These are phyloP conservation scores for Exidia glandulosa DNA, from an alignment of 768 basidiomycete genomes.

Conservation along the genomic window DNA sequence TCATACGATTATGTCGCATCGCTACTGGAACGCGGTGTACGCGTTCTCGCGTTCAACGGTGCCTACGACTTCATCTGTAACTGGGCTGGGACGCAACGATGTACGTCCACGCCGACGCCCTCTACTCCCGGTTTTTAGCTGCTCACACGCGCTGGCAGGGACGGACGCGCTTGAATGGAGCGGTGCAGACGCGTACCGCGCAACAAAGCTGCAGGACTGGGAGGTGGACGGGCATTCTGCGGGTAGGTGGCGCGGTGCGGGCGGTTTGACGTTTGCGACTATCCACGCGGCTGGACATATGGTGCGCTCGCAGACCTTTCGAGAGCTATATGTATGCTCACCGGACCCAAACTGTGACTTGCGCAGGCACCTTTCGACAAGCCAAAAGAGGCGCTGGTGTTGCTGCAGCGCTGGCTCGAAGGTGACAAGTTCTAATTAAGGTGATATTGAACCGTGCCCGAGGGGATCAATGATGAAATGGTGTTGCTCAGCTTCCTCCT, in stretches of 20 bases:
- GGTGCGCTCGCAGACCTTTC: neutral
- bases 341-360: neutral
- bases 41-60: constrained; percentile 1
- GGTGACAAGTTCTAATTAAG: too few species aligned
- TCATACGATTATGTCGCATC: neutral
- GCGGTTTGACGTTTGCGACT: neutral
- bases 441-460: too few species aligned
- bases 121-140: too few species aligned
- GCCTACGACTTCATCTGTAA: constrained; percentile 1
- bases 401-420: too few species aligned
- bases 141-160: neutral
- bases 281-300: neutral
- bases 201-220: neutral
- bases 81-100: neutral
- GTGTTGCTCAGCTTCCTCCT: too few species aligned
- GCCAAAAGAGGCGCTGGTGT: too few species aligned
- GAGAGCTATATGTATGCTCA: neutral
- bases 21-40: constrained; percentile 1
- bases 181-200: neutral
- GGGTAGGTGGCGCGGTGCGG: neutral
- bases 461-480: too few species aligned
- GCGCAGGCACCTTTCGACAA: too few species aligned
- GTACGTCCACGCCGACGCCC: neutral
- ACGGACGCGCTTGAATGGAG: neutral
- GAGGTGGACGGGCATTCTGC: neutral